Conservation (phyloP, 345 rosid genomes). For the Euphorbia peplus region DNA sequence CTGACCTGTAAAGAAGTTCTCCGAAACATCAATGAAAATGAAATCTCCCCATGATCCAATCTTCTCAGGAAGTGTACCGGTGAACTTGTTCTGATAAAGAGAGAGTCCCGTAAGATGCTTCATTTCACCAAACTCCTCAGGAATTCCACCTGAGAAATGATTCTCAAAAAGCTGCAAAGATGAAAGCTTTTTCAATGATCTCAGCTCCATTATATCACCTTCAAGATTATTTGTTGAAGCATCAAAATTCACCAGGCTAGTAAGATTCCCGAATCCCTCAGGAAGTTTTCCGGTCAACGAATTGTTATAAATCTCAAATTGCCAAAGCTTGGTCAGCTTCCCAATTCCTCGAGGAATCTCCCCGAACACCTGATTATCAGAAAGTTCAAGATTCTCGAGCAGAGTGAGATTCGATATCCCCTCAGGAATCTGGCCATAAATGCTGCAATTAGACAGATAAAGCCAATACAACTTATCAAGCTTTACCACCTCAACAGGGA, state of each 20-base stretch:
- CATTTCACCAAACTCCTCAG: constrained; percentile 63
- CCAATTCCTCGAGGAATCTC: constrained; percentile 54
- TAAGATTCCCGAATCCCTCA: constrained; percentile 52
- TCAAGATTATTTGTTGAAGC: constrained; percentile 56
- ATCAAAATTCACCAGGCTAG: constrained; percentile 49
- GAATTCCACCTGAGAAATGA: constrained; percentile 62
- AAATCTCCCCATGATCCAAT: constrained; percentile 64
- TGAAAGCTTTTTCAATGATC: constrained; percentile 41
- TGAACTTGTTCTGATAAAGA: constrained; percentile 61
- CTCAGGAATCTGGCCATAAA: constrained; percentile 67
- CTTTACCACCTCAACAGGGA: constrained; percentile 52
- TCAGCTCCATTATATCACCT: constrained; percentile 59
- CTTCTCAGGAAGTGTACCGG: constrained; percentile 58
- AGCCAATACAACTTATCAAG: constrained; percentile 59
- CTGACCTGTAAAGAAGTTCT: constrained; percentile 66
- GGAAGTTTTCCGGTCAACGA: constrained; percentile 63
- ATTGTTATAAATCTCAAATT: constrained; percentile 74
- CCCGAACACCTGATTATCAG: constrained; percentile 55
- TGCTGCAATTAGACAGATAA: constrained; percentile 65
- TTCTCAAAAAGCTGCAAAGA: constrained; percentile 63
- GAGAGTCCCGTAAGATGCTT: constrained; percentile 48
- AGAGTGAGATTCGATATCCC: constrained; percentile 48
- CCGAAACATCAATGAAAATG: constrained; percentile 60
- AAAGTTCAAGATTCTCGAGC: constrained; percentile 63
- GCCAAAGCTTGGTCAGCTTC: constrained; percentile 47